These are phyloP conservation scores for Aureobasidium melanogenum DNA, from an alignment of 2,329 filamentous ascomycete species.

Conservation along the genomic window DNA sequence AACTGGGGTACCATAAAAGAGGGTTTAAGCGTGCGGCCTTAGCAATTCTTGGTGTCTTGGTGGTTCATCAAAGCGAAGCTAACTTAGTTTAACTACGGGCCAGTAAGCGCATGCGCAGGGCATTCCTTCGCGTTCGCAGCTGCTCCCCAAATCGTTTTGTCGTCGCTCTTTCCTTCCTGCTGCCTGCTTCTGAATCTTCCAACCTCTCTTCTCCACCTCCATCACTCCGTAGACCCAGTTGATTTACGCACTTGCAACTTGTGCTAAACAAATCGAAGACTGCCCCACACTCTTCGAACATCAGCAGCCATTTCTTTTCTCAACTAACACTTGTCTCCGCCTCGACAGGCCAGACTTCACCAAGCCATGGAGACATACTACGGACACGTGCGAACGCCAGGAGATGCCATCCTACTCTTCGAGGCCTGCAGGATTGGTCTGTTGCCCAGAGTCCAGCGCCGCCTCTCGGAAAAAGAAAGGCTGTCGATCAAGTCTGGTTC, in stretches of 20 bases:
- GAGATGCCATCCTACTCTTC: conserved; percentile 96
- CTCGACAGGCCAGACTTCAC: neutral
- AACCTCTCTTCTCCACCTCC: neutral
- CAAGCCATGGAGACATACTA: conserved; percentile 87
- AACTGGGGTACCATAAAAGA: neutral
- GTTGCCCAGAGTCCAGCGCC: conserved; percentile 81
- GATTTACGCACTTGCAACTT: neutral
- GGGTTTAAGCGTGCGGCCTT: neutral
- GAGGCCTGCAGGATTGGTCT: conserved; percentile 88
- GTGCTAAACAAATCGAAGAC: neutral
- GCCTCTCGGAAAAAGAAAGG: conserved; percentile 91
- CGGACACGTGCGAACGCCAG: conserved; percentile 89
- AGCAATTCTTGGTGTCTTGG: conserved; percentile 4
- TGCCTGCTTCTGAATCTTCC: neutral
- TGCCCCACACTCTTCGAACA: neutral
- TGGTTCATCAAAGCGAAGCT: conserved; percentile 1
- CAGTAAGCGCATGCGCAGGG: conserved; percentile 6
- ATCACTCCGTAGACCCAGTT: neutral
- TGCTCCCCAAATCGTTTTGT: neutral
- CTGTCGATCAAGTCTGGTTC: conserved; percentile 94
- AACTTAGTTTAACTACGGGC: neutral
- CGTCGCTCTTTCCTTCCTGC: neutral
- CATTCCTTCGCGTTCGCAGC: conserved; percentile 1
- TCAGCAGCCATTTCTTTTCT: neutral
- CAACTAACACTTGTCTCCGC: neutral